Evolutionary conservation across 805 yeast genomes (phyloP), one percentile per base, ranked within the genome.

Genomic region (Kluyveromyces siamensis): DNA sequence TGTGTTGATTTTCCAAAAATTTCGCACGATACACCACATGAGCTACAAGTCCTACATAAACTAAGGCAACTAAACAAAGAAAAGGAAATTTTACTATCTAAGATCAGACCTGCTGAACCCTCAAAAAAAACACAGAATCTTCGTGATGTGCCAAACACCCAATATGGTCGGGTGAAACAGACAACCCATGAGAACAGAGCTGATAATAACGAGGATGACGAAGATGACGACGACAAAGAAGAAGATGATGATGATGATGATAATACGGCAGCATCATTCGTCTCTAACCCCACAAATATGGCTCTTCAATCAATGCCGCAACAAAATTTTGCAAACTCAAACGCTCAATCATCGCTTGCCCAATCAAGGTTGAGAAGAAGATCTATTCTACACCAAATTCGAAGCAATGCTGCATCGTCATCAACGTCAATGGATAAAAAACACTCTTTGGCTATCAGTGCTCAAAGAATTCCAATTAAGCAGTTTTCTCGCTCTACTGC

Each of bases 1-100:
- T 86, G 96, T 66, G 84, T 84, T 27, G 89, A 85, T 58, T 86
- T 86, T 56, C 67, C 70, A 18, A 56, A 57, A 27, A 51, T 61
- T 21, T 59, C 67, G 11, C 56, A 51, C 37, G 60, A 62, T 48
- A 52, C 60, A 1, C 55, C 53, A n/a, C 56, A 53, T 14, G 65
- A 65, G 42, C 36, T 62, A 38, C 49, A 50, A n/a, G 44, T 52
- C 10, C 45, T 58, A 19, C 55, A 57, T 19, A 44, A 50, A 16
- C 33, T 65, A 40, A 54, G 55, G 11, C 35, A 46, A 8, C 41
- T 65, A n/a, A 50, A 49, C 30, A 35, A 41, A 9, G 65, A 63
- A 41, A 60, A 55, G 40, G 41, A 49, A 16, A 30, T 46, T 10
- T 47, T 60, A 14, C 45, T 47, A 27, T 45, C 48, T 19, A 50